phyloP scores from a whole-genome alignment of 2,329 filamentous ascomycete species.

The Zymoseptoria passerinii region DNA sequence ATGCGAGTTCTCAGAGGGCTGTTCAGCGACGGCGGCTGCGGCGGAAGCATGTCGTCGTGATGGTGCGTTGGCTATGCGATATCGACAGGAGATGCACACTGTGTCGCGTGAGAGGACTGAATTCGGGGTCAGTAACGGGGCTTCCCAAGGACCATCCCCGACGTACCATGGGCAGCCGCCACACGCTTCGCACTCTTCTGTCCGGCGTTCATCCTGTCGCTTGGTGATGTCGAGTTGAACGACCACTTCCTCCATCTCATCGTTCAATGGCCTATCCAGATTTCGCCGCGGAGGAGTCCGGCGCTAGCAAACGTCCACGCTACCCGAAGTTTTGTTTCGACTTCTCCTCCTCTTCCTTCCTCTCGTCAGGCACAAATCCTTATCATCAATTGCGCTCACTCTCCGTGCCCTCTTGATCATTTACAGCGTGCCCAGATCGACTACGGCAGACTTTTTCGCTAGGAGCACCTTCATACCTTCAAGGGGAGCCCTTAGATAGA shows the following conservation, averaged over 20 bases:
- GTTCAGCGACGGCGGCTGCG: constrained; percentile 28
- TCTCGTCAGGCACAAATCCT: constrained; percentile 62
- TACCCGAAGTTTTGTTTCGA: constrained; percentile 1
- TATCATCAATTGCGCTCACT: constrained; percentile 77
- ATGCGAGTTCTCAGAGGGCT: constrained; percentile 20
- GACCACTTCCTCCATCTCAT: constrained; percentile 13
- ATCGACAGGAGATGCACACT: constrained; percentile 40
- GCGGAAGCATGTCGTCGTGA: constrained; percentile 29
- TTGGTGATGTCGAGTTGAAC: neutral
- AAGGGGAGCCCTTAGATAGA: constrained; percentile 97
- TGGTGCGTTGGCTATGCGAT: constrained; percentile 30
- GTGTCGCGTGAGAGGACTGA: constrained; percentile 32
- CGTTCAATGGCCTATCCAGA: neutral
- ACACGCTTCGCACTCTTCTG: constrained; percentile 39
- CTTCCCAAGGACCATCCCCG: neutral
- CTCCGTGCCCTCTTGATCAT: constrained; percentile 80
- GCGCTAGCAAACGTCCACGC: constrained; percentile 5
- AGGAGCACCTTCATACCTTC: constrained; percentile 69
- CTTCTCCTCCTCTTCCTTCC: constrained; percentile 30
- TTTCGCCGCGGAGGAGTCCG: constrained; percentile 12
- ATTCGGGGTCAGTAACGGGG: neutral
- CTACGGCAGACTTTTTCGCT: constrained; percentile 87
- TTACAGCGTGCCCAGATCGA: constrained; percentile 76
- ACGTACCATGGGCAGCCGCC: constrained; percentile 33
- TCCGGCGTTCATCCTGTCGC: constrained; percentile 35